These are phyloP conservation scores for Thyridium curvatum DNA, from an alignment of 2,329 filamentous ascomycete genomes.

Conservation along the genomic window DNA sequence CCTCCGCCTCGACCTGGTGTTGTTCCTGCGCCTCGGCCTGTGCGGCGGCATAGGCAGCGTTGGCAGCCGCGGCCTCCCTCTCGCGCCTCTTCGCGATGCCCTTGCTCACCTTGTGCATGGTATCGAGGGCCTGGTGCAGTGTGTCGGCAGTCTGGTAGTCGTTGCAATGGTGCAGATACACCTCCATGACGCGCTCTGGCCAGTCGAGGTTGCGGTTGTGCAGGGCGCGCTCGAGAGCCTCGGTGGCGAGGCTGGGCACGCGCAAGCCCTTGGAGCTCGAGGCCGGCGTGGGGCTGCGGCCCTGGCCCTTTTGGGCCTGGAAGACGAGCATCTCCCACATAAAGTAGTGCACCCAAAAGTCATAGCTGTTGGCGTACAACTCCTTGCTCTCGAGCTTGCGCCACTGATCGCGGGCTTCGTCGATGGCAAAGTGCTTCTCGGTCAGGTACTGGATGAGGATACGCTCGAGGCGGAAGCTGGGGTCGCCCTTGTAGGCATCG, in stretches of 20 bases:
- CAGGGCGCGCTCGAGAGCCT: conserved; percentile 67
- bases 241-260: conserved; percentile 68
- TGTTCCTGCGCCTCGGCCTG: conserved; percentile 15
- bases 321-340: conserved; percentile 78
- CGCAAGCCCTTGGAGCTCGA: conserved; percentile 41
- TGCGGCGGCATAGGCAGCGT: conserved; percentile 38
- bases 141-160: conserved; percentile 78
- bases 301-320: conserved; percentile 38
- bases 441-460: conserved; percentile 90
- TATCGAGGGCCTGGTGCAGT: conserved; percentile 67
- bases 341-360: conserved; percentile 93
- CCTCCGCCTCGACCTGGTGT: conserved; percentile 25
- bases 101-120: conserved; percentile 63
- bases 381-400: conserved; percentile 59
- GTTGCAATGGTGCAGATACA: conserved; percentile 76
- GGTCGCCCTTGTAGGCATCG: conserved; percentile 74
- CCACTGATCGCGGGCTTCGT: conserved; percentile 74
- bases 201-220: conserved; percentile 60
- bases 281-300: conserved; percentile 45
- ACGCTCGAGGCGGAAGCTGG: conserved; percentile 79
- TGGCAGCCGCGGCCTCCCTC: conserved; percentile 53
- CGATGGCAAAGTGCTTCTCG: conserved; percentile 71
- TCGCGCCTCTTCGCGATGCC: conserved; percentile 57
- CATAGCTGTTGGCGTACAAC: conserved; percentile 69
- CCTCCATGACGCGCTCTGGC: conserved; percentile 69